Base-by-base conservation (phyloP, 139 green algal species). In the Trebouxia sp. region DNA sequence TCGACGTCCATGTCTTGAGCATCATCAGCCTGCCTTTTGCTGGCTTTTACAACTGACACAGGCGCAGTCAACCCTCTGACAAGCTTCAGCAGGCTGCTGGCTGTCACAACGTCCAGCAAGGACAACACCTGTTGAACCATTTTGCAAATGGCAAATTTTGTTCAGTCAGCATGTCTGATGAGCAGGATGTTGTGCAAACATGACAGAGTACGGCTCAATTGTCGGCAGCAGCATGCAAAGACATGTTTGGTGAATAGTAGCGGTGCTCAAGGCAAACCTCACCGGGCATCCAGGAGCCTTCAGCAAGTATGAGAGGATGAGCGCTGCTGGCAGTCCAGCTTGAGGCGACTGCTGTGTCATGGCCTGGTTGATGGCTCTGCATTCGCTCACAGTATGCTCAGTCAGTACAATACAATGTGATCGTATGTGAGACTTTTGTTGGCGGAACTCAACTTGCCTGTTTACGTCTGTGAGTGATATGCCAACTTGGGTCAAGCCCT, bases 51-150 rank as follows among this genome's bases (percentile, higher is more conserved):
- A 28, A n/a, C 22, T 30, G 45, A 24, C n/a, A 22, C 9, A 48
- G 47, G 32, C 20, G 37, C 11, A 10, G 37, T 35, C 32, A 32
- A 9, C 10, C 24, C 42, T 38, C 48, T 32, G 3, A 75, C 32
- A 32, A 76, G 77, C 58, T 74, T 32, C 12, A 82, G 42, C 41
- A 76, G 22, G 20, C 28, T 43, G 39, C 24, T 81, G 22, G 62
- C 26, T 30, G 76, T 51, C 24, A 76, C 56, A 50, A 28, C 43
- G 30, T 76, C 56, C 35, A 82, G 24, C 6, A 82, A 32, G n/a
- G 55, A 75, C 26, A 76, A 47, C n/a, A 82, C 77, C 77, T 82
- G 77, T 50, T 37, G 14, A 53, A 11, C 47, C 30, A 37, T 69
- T 35, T 3, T 69, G 56, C 47, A 53, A 53, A 70, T 24, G 15